Percentiles rank a stretch among this genome's conserved stretches.
Evolutionary conservation across 1,139 yeast genomes (phyloP).

Genomic region (Suhomyces choctaworum): DNA sequence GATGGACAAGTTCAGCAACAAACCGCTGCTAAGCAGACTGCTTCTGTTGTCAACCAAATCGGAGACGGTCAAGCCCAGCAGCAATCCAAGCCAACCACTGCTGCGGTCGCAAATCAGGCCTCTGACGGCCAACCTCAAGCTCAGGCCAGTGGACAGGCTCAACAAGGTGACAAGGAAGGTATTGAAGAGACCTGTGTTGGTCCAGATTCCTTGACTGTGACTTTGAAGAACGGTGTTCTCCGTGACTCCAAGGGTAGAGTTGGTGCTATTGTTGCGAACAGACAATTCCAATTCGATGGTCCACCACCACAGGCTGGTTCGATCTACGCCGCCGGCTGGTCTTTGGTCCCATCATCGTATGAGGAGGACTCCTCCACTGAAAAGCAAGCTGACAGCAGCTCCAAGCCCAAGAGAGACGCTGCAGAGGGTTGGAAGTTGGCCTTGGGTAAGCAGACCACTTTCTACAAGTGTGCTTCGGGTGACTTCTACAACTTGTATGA

Average conservation of each 20-base stretch:
- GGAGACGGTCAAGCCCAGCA: slow-evolving; percentile 41
- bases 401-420: slow-evolving; percentile 22
- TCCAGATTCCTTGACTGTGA: slow-evolving; percentile 30
- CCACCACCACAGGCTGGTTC: slow-evolving; percentile 48
- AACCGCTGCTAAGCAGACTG: slow-evolving; percentile 35
- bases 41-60: slow-evolving; percentile 32
- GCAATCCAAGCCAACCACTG: slow-evolving; percentile 31
- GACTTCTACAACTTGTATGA: slow-evolving; percentile 47
- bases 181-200: slow-evolving; percentile 28
- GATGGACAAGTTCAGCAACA: slow-evolving; percentile 35
- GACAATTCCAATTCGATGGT: slow-evolving; percentile 48
- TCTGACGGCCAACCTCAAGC: slow-evolving; percentile 37
- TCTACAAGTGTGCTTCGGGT: slow-evolving; percentile 46
- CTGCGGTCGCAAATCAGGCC: slow-evolving; percentile 33
- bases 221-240: slow-evolving; percentile 33
- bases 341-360: slow-evolving; percentile 27
- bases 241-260: slow-evolving; percentile 37
- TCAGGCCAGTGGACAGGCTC: neutral
- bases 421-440: slow-evolving; percentile 32
- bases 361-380: slow-evolving; percentile 16
- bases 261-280: slow-evolving; percentile 47
- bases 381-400: slow-evolving; percentile 12
- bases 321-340: slow-evolving; percentile 42
- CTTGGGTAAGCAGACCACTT: slow-evolving; percentile 38
- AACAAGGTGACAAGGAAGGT: neutral